Evolutionary conservation across 2,329 filamentous ascomycete species (phyloP).

Genomic region (Tympanopsis confertula): DNA sequence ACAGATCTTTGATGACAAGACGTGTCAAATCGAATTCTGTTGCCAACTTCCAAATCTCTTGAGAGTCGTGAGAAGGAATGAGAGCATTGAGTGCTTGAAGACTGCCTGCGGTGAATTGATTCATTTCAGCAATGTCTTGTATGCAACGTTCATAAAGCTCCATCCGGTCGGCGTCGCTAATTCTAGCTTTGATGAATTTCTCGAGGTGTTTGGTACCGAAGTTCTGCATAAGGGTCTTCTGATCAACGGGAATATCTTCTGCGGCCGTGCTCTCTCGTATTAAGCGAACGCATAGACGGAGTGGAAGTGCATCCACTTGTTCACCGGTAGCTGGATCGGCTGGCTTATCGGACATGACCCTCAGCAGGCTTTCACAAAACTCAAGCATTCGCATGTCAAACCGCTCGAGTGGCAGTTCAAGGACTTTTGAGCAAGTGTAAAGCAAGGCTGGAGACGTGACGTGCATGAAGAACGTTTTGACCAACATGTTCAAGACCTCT

Average conservation of each 20-base stretch:
- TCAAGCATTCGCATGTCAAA: background rate
- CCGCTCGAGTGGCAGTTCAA: slow-evolving; percentile 26
- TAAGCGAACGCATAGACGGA: background rate
- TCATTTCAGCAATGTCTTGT: slow-evolving; percentile 52
- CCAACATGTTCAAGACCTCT: slow-evolving; percentile 60
- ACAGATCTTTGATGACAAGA: slow-evolving; percentile 54
- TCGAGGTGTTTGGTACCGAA: slow-evolving; percentile 40
- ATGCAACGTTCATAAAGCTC: slow-evolving; percentile 58
- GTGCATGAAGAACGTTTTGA: slow-evolving; percentile 33
- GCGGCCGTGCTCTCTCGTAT: background rate
- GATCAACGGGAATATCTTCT: background rate
- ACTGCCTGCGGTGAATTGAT: slow-evolving; percentile 58
- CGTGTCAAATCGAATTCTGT: slow-evolving; percentile 48
- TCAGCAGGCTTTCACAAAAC: background rate
- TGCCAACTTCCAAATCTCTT: slow-evolving; percentile 45
- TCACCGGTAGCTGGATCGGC: background rate
- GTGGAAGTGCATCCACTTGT: background rate
- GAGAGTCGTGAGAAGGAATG: slow-evolving; percentile 28
- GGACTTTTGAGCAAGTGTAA: slow-evolving; percentile 55
- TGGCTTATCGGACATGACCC: too few relatives aligned
- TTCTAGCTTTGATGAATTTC: slow-evolving; percentile 38
- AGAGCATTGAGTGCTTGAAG: slow-evolving; percentile 50
- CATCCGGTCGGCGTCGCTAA: slow-evolving; percentile 35
- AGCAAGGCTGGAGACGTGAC: slow-evolving; percentile 47
- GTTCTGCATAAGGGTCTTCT: background rate